Evolutionary conservation across 1,284 basidiomycete species (phyloP), one percentile per base, ranked within the genome.

Genomic region (Papiliotrema terrestris): DNA sequence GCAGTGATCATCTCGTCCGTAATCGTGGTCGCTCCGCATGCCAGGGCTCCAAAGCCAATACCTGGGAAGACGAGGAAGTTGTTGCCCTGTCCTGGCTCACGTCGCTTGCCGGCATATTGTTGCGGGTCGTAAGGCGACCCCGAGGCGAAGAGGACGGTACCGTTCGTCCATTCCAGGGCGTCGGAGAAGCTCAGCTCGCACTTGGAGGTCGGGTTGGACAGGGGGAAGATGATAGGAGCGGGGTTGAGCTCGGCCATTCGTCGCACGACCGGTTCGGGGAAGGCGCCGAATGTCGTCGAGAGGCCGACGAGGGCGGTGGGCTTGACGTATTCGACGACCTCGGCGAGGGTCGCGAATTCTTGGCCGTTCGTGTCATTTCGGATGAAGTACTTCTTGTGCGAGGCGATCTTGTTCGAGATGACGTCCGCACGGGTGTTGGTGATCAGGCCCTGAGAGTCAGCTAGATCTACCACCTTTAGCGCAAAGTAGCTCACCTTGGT

Each of bases 261-360:
- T 64, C 84, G 80, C 58, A 97, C 84, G 52, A 92, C 86, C 13
- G 82, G 79, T 55, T 86, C 81, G 57, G 81, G 83, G 78, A 97
- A 97, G 1, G 91, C 88, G 46, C 86, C 86, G 79, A 83, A 84
- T 61, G 89, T 86, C 23, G 93, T 96, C 20, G 89, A 93, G 35
- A 97, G 84, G 52, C 94, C 93, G 58, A 97, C 81, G 32, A 98
- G 82, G 14, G 89, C 91, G 19, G 94, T 97, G 11, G 94, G 94
- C 75, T 89, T 84, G 59, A 96, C 89, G 72, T 88, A 86, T 54
- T 86, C 81, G 67, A 97, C 82, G 64, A 95, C 87, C 49, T 93
- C 88, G 46, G 86, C 79, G 29, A 96, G 82, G 61, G 87, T 79
- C 38, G 78, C 87, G 78, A 89, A 84, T 20, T 87, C 86, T 32